These are phyloP conservation scores for Chaetomium globosum DNA, from an alignment of 2,329 filamentous ascomycete species.

Conservation along the genomic window DNA sequence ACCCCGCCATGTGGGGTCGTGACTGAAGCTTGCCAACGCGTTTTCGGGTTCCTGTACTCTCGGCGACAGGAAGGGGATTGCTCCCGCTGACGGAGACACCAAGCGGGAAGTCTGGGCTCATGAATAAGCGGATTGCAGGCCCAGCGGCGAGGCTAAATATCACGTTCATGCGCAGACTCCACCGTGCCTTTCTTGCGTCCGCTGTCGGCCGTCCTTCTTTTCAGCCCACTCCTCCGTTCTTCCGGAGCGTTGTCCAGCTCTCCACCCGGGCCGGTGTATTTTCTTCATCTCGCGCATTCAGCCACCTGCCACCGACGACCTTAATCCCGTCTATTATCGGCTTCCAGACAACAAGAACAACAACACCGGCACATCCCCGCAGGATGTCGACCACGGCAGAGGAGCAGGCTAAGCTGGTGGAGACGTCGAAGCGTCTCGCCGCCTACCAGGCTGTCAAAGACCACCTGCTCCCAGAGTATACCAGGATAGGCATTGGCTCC, in stretches of 20 bases:
- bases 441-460: slow-evolving; percentile 74
- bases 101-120: not conserved
- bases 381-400: slow-evolving; percentile 43
- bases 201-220: slow-evolving; percentile 8
- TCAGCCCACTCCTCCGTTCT: slow-evolving; percentile 4
- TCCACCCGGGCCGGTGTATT: slow-evolving; percentile 4
- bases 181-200: slow-evolving; percentile 19
- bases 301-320: not conserved
- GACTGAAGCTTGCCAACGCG: not conserved
- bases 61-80: not conserved
- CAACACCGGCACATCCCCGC: slow-evolving; percentile 28
- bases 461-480: slow-evolving; percentile 65
- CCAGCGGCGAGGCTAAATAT: slow-evolving; percentile 15
- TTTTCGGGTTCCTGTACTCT: not conserved
- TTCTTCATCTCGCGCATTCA: not conserved
- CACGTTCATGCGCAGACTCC: slow-evolving; percentile 11
- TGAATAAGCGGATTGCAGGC: slow-evolving; percentile 22
- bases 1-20: slow-evolving; percentile 8
- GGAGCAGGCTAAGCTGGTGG: slow-evolving; percentile 52
- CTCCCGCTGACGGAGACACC: not conserved
- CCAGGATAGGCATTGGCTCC: slow-evolving; percentile 76
- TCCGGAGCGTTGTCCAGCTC: not conserved
- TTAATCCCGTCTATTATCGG: not conserved
- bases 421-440: slow-evolving; percentile 74
- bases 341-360: not conserved